These are phyloP conservation scores for Leersia perrieri DNA, from an alignment of 176 grass and related monocot species.

Conservation along the genomic window DNA sequence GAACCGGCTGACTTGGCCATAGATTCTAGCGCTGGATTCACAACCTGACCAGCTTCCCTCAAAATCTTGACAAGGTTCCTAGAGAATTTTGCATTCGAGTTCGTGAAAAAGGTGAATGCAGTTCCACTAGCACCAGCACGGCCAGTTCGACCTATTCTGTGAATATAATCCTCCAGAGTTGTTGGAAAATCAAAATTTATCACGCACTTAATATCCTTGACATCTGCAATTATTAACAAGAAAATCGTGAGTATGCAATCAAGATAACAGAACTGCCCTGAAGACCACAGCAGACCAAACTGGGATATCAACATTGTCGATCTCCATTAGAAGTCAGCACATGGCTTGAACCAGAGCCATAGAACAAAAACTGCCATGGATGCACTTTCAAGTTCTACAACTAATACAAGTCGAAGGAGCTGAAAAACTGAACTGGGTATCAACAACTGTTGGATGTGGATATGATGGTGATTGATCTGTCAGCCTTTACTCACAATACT, in stretches of 20 bases:
- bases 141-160: constrained; percentile 94
- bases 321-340: constrained; percentile 45
- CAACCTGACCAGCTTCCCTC: constrained; percentile 74
- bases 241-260: constrained; percentile 12
- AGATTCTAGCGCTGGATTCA: constrained; percentile 69
- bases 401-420: constrained; percentile 64
- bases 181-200: constrained; percentile 98
- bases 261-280: constrained; percentile 23
- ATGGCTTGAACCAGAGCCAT: constrained; percentile 49
- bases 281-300: constrained; percentile 37
- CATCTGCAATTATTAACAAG: constrained; percentile 71
- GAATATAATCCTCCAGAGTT: constrained; percentile 93
- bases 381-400: constrained; percentile 22
- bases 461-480: constrained; percentile 76
- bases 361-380: constrained; percentile 8
- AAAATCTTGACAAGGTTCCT: constrained; percentile 87
- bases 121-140: constrained; percentile 89
- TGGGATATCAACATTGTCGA: constrained; percentile 46
- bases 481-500: constrained; percentile 27
- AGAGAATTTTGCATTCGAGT: constrained; percentile 64
- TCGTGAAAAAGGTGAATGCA: constrained; percentile 88
- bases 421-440: constrained; percentile 80
- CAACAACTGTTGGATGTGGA: constrained; percentile 56
- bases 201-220: constrained; percentile 99
- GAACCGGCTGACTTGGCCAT: constrained; percentile 52